Base-by-base conservation (phyloP, 2,329 filamentous ascomycete species). In the Cordyceps cateniannulata region DNA sequence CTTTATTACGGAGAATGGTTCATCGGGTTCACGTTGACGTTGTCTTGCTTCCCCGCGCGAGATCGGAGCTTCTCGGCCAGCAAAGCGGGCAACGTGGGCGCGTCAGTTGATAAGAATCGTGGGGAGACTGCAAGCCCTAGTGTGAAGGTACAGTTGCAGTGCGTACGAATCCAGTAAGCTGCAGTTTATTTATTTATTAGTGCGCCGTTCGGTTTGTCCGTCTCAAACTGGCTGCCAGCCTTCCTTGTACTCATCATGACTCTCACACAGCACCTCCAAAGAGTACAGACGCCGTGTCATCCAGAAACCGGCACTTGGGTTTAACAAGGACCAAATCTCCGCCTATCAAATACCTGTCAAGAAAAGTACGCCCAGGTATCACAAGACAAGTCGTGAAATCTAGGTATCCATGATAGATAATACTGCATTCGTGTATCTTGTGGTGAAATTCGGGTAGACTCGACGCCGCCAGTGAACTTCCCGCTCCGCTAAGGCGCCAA, bases 11-110 rank as follows among this genome's bases (percentile, higher is more conserved):
- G 16, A 42, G 40, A 14, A 42, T 24, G 6, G 48, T 24, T 60
- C 49, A 32, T 44, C 57, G 29, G 18, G 18, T 32, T 42, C 40
- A 18, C 24, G 40, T 53, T 16, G 12, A 18, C 3, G 27, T 18
- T n/a, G 16, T 24, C 20, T 20, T 40, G 20, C 18, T 20, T 32
- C 27, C 56, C 54, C 55, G 29, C 51, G 60, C 51, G 54, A 20
- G 22, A 62, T 66, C 63, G 64, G 68, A 61, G 63, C 65, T 61
- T 66, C 60, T 65, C 66, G 66, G 66, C 68, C 67, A 68, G 52
- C 63, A 51, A 51, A 54, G 49, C 62, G 50, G 54, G 62, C 62
- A 69, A 69, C 67, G 66, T 69, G 67, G 64, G 48, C 58, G 54
- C 42, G 27, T 27, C 49, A 32, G 56, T 54, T 58, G 56, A 59